Conservation (phyloP, 2,329 filamentous ascomycete species). For the Pezicula radicicola region DNA sequence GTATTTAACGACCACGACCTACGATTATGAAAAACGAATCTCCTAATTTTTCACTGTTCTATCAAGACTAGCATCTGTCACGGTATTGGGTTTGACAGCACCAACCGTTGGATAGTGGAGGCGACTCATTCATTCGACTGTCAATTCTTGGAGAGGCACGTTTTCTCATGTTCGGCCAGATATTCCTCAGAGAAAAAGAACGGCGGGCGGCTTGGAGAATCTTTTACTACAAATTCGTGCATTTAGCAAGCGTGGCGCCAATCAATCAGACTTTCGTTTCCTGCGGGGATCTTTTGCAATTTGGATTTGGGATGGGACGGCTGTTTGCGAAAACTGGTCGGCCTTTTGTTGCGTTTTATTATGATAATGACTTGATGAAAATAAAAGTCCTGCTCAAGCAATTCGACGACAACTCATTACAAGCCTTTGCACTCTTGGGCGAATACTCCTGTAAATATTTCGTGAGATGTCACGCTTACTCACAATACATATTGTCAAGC, state of each 20-base stretch:
- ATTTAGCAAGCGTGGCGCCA: conserved; percentile 28
- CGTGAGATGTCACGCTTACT: no score
- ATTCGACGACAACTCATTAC: not conserved
- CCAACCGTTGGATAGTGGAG: conserved; percentile 26
- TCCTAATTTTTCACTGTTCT: conserved; percentile 7
- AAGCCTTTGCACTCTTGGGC: not conserved
- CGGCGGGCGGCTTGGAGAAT: conserved; percentile 14
- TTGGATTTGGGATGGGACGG: conserved; percentile 6
- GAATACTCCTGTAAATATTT: no score
- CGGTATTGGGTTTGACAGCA: conserved; percentile 26
- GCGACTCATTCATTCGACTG: conserved; percentile 25
- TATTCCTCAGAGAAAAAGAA: conserved; percentile 2
- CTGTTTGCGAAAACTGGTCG: not conserved
- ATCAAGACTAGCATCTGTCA: conserved; percentile 18
- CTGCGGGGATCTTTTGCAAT: conserved; percentile 12
- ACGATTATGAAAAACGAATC: conserved; percentile 9
- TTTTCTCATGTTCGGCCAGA: conserved; percentile 10
- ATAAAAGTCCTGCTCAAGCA: not conserved
- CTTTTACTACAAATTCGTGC: conserved; percentile 15
- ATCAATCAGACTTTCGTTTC: conserved; percentile 10
- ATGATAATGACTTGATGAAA: not conserved
- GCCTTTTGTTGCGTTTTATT: not conserved
- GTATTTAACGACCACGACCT: conserved; percentile 2
- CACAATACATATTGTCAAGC: no score
- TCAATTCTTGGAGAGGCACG: conserved; percentile 22